Conservation (phyloP, 164 flowering plant species). For the grape (Vitis vinifera) region DNA sequence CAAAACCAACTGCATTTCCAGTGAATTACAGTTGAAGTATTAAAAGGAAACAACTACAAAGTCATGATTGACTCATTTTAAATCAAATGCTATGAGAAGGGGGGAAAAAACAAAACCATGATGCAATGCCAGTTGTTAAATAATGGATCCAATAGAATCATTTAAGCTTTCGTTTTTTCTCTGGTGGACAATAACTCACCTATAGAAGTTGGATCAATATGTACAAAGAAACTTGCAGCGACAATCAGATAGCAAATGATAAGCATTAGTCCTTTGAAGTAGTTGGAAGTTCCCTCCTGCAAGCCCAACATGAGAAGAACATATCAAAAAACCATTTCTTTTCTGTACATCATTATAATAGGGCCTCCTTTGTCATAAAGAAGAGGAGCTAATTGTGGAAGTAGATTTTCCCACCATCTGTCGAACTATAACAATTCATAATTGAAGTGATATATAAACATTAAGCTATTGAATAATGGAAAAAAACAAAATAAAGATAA, state of each 20-base stretch:
- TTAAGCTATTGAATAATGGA: background rate
- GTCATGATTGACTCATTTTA: too few species aligned
- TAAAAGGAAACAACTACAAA: too few species aligned
- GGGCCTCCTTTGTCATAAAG: constrained; percentile 92
- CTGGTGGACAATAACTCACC: constrained; percentile 31
- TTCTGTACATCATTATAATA: constrained; percentile 60
- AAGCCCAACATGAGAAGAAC: constrained; percentile 7
- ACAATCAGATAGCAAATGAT: constrained; percentile 72
- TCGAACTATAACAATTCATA: constrained; percentile 55
- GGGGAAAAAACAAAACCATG: too few species aligned
- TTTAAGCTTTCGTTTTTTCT: too few species aligned
- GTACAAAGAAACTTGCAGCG: constrained; percentile 76
- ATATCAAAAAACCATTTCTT: too few species aligned
- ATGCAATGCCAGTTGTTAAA: too few species aligned
- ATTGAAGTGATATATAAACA: background rate
- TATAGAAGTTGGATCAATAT: constrained; percentile 46
- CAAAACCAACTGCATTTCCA: too few species aligned
- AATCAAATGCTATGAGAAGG: too few species aligned
- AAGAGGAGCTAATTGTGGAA: constrained; percentile 72
- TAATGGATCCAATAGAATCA: too few species aligned
- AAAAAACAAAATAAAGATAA: too few species aligned
- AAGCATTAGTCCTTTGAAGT: constrained; percentile 79
- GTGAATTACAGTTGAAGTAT: too few species aligned
- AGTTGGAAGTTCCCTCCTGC: constrained; percentile 80
- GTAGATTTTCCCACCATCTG: constrained; percentile 82